phyloP scores from a whole-genome alignment of 345 rosid species.

The Lepidium didymum region DNA sequence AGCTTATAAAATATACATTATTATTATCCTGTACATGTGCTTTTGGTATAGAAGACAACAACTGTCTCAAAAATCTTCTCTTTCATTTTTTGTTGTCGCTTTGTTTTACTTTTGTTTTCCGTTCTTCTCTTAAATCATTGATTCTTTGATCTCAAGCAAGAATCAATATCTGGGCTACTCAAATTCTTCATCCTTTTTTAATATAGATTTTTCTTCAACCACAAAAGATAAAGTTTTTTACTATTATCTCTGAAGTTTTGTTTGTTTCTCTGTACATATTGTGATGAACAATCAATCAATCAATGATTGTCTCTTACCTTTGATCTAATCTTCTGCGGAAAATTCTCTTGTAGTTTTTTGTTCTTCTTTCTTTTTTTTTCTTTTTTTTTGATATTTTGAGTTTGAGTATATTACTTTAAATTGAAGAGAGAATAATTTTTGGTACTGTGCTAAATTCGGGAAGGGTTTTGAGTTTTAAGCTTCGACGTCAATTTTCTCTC shows the following conservation, averaged over 20 bases:
- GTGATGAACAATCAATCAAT: background rate
- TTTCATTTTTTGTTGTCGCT: background rate
- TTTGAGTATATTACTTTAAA: no score
- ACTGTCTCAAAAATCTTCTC: background rate
- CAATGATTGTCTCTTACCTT: background rate
- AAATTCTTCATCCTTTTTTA: background rate
- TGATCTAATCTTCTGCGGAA: background rate
- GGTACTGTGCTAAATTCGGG: background rate
- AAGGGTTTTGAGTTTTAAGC: background rate
- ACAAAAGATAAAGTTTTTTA: background rate
- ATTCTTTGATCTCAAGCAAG: conserved; percentile 28
- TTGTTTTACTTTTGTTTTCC: background rate
- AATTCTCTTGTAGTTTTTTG: background rate
- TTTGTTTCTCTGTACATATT: conserved; percentile 1
- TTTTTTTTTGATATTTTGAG: no score
- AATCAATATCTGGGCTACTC: conserved; percentile 5
- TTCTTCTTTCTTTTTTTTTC: no score
- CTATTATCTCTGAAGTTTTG: background rate
- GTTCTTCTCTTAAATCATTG: background rate
- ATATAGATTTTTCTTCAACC: background rate
- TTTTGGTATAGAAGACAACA: conserved; percentile 8
- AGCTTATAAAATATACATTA: no score
- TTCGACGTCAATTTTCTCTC: background rate
- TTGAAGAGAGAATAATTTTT: background rate
- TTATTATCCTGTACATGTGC: background rate